These are phyloP conservation scores for Xerocomus spinulosus DNA, from an alignment of 768 basidiomycete genomes.

Conservation along the genomic window DNA sequence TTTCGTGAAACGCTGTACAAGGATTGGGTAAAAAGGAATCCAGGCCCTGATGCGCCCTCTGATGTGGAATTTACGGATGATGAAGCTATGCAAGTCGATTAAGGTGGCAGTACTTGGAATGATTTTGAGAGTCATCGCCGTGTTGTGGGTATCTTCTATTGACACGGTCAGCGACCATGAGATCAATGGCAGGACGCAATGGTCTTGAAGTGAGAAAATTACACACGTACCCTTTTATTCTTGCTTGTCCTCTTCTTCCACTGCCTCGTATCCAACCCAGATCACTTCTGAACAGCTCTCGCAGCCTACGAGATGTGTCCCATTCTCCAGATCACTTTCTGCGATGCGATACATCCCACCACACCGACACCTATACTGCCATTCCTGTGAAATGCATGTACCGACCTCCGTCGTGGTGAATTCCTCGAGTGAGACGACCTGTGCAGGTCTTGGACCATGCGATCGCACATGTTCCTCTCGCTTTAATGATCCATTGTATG, in stretches of 20 bases:
- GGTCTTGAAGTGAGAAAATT: background rate
- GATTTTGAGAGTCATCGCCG: no score
- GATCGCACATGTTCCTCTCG: constrained; percentile 4
- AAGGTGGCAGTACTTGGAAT: no score
- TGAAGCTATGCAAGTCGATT: constrained; percentile 32
- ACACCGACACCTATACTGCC: constrained; percentile 68
- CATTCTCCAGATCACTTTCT: constrained; percentile 58
- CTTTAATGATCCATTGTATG: constrained; percentile 42
- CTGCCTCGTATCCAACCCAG: constrained; percentile 79
- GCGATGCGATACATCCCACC: constrained; percentile 62
- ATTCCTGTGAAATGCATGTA: constrained; percentile 23
- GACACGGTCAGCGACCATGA: no score
- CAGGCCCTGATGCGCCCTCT: constrained; percentile 14
- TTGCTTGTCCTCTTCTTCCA: constrained; percentile 22
- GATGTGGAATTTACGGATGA: constrained; percentile 30
- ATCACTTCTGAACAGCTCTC: constrained; percentile 75
- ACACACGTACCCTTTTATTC: background rate
- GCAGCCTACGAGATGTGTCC: constrained; percentile 69
- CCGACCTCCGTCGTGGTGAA: constrained; percentile 33
- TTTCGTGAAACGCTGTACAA: constrained; percentile 49
- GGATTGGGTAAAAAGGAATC: constrained; percentile 41
- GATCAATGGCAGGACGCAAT: background rate
- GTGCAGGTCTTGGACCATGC: constrained; percentile 62
- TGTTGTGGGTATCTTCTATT: no score
- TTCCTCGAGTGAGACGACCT: constrained; percentile 74